Evolutionary conservation across 768 basidiomycete genomes (phyloP), one percentile per base, ranked within the genome.

Genomic region (Trametes sanguinea): DNA sequence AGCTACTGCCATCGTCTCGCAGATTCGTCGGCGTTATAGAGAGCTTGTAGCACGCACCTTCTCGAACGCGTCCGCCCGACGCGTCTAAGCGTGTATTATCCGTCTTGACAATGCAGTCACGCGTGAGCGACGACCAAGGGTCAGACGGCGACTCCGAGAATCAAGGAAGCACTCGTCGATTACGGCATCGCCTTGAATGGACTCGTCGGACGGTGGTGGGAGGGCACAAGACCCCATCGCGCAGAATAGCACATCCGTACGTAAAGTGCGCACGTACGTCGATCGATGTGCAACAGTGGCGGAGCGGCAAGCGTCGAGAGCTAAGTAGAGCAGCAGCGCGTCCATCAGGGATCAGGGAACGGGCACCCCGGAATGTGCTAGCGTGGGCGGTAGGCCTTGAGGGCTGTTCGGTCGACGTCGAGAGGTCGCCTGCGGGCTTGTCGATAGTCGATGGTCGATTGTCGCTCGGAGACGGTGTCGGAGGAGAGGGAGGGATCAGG

Each of bases 191-290:
- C 29, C 29, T 11, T n/a, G 42, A 13, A 43, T n/a, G 42, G 42
- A 16, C n/a, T 16, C 42, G 13, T 14, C 42, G 42, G 42, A 4
- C 13, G 42, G n/a, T 14, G 42, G n/a, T 43, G 42, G 14, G 42
- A 43, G 42, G 11, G 35, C 11, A 11, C 35, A 37, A 37, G 35
- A 11, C 42, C 42, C n/a, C 42, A 14, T n/a, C 42, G 42, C 42
- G 42, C 42, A 14, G 5, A 14, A 43, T 6, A 9, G 42, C 42
- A 14, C 42, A 50, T 32, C 32, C 44, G 54, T 56, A 56, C 54
- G 54, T 56, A 56, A 56, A 47, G n/a, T 37, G 32, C n/a, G 45
- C 33, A 42, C 33, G 45, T 16, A 47, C 54, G 54, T 45, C 54
- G 54, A 56, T 56, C 54, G 54, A 46, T 35, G 48, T 9, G 30